These are phyloP conservation scores for Leishmania tarentolae DNA, from an alignment of 208 protist species.

Conservation along the genomic window DNA sequence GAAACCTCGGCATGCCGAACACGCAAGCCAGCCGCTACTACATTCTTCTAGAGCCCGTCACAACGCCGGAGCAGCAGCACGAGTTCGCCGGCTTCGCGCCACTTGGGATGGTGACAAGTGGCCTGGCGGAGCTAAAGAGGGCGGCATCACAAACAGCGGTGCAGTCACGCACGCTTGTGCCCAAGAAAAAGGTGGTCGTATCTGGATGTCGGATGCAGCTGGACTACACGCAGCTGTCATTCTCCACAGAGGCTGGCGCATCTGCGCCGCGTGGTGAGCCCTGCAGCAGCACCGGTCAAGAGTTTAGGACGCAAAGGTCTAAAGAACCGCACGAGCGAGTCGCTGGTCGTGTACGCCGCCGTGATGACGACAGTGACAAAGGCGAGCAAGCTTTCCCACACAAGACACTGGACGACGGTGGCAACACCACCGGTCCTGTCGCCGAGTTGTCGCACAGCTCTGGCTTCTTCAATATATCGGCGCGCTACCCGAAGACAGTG, in stretches of 20 bases:
- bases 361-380: slow-evolving; percentile 58
- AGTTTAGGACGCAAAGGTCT: neutral
- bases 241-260: neutral
- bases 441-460: neutral
- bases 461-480: slow-evolving; percentile 56
- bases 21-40: slow-evolving; percentile 81
- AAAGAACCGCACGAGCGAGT: slow-evolving; percentile 31
- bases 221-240: slow-evolving; percentile 28
- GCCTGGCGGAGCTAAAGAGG: slow-evolving; percentile 50
- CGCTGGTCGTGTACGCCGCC: slow-evolving; percentile 53
- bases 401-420: neutral
- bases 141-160: slow-evolving; percentile 39
- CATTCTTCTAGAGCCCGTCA: slow-evolving; percentile 54
- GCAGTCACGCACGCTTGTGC: slow-evolving; percentile 67
- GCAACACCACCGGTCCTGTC: neutral
- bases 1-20: slow-evolving; percentile 70
- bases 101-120: slow-evolving; percentile 59
- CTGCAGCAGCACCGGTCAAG: neutral
- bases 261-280: neutral
- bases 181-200: slow-evolving; percentile 52
- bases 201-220: slow-evolving; percentile 42
- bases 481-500: slow-evolving; percentile 33
- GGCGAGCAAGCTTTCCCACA: neutral
- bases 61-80: slow-evolving; percentile 22
- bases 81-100: slow-evolving; percentile 53